Conservation (phyloP, 2,329 filamentous ascomycete genomes). For the Colletotrichum orbiculare region DNA sequence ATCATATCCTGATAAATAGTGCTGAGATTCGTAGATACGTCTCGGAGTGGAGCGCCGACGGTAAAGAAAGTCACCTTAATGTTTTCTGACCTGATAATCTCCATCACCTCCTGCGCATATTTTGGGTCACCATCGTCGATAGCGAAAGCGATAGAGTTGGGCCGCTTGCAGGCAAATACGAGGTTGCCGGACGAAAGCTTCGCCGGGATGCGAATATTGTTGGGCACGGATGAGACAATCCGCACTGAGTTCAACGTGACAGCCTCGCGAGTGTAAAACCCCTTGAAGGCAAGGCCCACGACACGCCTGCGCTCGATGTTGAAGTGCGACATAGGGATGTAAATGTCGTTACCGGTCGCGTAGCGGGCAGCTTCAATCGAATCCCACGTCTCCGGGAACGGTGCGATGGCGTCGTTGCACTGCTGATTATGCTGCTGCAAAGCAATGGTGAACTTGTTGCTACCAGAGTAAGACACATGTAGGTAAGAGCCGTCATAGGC, state of each 20-base stretch:
- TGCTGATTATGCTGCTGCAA: slow-evolving; percentile 74
- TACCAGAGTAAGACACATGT: slow-evolving; percentile 72
- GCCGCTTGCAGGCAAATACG: slow-evolving; percentile 72
- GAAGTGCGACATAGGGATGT: slow-evolving; percentile 76
- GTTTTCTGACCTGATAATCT: slow-evolving; percentile 69
- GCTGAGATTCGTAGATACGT: slow-evolving; percentile 69
- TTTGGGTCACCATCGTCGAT: slow-evolving; percentile 75
- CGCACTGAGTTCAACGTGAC: slow-evolving; percentile 68
- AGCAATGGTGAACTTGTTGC: slow-evolving; percentile 71
- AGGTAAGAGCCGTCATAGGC: slow-evolving; percentile 69
- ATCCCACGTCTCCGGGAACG: slow-evolving; percentile 76
- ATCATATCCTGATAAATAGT: slow-evolving; percentile 73
- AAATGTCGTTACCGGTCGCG: slow-evolving; percentile 64
- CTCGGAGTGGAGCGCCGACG: slow-evolving; percentile 71
- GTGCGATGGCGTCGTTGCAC: slow-evolving; percentile 65
- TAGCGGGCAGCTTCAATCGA: slow-evolving; percentile 75
- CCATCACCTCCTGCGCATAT: slow-evolving; percentile 54
- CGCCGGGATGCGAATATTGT: slow-evolving; percentile 61
- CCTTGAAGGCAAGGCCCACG: slow-evolving; percentile 71
- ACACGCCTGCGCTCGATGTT: slow-evolving; percentile 66
- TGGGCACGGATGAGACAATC: slow-evolving; percentile 66
- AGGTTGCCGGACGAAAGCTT: slow-evolving; percentile 72
- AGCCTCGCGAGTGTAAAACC: slow-evolving; percentile 67
- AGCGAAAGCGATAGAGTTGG: slow-evolving; percentile 77
- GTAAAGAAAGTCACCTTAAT: slow-evolving; percentile 80